Conservation (phyloP, 805 yeast species). For the Kurtzmaniella fragi region DNA sequence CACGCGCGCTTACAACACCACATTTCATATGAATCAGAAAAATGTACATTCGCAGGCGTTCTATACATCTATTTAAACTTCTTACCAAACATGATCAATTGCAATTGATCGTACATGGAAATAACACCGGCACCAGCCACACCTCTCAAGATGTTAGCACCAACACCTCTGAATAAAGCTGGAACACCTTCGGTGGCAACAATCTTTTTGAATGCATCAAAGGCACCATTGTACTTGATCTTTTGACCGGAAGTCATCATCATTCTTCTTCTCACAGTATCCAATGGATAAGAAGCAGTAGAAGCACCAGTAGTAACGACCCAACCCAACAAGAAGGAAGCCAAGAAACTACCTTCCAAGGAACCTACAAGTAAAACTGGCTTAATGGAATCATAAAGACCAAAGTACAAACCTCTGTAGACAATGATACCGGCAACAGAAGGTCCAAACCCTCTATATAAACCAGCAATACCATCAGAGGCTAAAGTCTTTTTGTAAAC, state of each 20-base stretch:
- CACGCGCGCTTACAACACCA: too few relatives aligned
- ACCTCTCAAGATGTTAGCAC: constrained; percentile 25
- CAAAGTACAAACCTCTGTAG: constrained; percentile 24
- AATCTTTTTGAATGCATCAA: constrained; percentile 20
- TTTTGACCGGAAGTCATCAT: constrained; percentile 24
- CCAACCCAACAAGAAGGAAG: constrained; percentile 23
- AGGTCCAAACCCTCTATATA: constrained; percentile 24
- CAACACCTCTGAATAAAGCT: constrained; percentile 23
- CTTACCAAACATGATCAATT: constrained; percentile 20
- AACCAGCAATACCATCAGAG: constrained; percentile 22
- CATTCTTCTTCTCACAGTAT: constrained; percentile 24
- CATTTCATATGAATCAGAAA: too few relatives aligned
- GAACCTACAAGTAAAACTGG: constrained; percentile 23
- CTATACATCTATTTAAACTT: constrained; percentile 8
- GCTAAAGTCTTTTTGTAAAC: constrained; percentile 23
- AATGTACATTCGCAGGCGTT: too few relatives aligned
- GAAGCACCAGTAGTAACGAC: constrained; percentile 23
- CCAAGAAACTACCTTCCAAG: constrained; percentile 21
- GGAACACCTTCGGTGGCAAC: constrained; percentile 20
- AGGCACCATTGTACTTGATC: constrained; percentile 21
- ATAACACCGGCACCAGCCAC: constrained; percentile 25
- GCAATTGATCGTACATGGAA: constrained; percentile 24
- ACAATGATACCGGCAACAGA: constrained; percentile 21
- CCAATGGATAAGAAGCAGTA: constrained; percentile 24
- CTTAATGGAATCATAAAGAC: constrained; percentile 23